phyloP scores from a whole-genome alignment of 495 filamentous ascomycete genomes.

The Aspergillus nanangensis region DNA sequence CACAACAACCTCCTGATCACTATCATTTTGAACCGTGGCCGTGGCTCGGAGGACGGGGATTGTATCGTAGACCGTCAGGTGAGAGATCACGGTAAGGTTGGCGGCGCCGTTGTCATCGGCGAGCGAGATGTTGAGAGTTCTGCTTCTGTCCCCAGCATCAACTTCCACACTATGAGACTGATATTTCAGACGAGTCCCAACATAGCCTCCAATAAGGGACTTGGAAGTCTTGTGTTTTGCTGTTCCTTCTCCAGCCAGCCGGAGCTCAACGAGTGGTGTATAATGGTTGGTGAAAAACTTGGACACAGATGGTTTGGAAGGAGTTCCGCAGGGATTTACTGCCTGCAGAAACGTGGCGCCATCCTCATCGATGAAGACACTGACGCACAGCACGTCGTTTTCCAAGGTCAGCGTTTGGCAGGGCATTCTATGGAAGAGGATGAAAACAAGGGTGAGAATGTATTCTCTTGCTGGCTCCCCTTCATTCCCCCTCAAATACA shows the following conservation, averaged over 20 bases:
- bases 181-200: conserved; percentile 11
- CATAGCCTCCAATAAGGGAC: conserved; percentile 11
- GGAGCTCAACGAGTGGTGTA: conserved; percentile 13
- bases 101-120: conserved; percentile 1
- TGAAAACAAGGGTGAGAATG: too few species aligned
- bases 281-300: conserved; percentile 6
- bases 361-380: conserved; percentile 2
- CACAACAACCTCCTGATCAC: conserved; percentile 4
- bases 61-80: conserved; percentile 8
- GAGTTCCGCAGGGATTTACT: not conserved
- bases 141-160: not conserved
- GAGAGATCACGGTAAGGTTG: conserved; percentile 5
- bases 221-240: conserved; percentile 14
- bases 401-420: too few species aligned
- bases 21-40: conserved; percentile 10
- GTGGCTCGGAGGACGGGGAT: conserved; percentile 9
- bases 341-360: conserved; percentile 4
- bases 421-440: too few species aligned
- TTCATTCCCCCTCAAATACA: too few species aligned
- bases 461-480: too few species aligned
- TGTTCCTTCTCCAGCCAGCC: conserved; percentile 17
- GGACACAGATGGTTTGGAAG: conserved; percentile 1
- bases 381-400: conserved; percentile 3
- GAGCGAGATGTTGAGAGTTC: conserved; percentile 5
- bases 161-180: conserved; percentile 3